A percentile compares a stretch with the other conserved stretches of the same genome.
Conservation (phyloP, 2,329 filamentous ascomycete genomes). For the Microsporum audouinii region DNA sequence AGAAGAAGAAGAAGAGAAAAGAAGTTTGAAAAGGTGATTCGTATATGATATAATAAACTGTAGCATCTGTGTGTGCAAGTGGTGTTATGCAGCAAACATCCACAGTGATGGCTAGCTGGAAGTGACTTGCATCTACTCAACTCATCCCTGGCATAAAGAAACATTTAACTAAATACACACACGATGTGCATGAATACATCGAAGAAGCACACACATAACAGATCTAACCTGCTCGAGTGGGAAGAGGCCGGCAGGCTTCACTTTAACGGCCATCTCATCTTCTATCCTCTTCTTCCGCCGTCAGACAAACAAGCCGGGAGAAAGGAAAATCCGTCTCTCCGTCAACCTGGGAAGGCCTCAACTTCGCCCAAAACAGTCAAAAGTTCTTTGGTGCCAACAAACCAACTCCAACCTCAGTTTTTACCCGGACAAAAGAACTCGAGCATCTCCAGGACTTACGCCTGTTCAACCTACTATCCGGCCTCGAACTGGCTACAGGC, state of each 20-base stretch:
- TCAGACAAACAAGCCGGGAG: not conserved
- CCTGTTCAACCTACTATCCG: no score
- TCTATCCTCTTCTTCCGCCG: not conserved
- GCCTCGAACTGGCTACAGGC: not conserved
- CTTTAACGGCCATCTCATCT: not conserved
- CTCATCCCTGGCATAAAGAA: no score
- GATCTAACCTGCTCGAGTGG: not conserved
- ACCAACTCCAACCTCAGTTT: not conserved
- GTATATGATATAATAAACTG: not conserved
- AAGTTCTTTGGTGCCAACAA: not conserved
- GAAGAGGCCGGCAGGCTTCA: not conserved
- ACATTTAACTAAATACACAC: no score
- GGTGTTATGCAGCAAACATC: no score
- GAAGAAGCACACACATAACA: no score
- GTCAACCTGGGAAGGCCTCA: not conserved
- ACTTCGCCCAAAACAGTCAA: not conserved
- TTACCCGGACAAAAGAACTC: not conserved
- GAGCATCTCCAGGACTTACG: not conserved
- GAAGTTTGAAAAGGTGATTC: not conserved
- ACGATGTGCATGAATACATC: no score
- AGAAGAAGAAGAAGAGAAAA: not conserved
- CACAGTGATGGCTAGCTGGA: not conserved
- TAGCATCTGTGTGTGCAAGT: not conserved
- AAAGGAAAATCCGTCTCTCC: conserved; percentile 1
- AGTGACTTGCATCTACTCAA: not conserved